Evolutionary conservation across 352 stramenopile species (phyloP), one percentile per base, ranked within the genome.

Genomic region (Phytophthora cactorum): DNA sequence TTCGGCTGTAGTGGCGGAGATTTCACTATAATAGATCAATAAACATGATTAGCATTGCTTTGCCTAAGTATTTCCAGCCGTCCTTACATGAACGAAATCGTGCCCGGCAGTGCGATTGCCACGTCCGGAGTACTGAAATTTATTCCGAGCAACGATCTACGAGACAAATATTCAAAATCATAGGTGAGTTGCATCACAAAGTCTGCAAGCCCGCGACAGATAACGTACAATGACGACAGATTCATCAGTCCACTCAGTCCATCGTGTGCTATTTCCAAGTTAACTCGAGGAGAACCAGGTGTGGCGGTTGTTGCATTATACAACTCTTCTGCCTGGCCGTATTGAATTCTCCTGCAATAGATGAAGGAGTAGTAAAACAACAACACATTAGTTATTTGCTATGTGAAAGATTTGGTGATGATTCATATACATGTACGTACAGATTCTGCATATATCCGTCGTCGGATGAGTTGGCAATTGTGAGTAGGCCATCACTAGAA

Each of bases 71-170:
- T 29, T 8, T 44, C 14, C 15, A 27, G 29, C 32, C 2, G 5
- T 7, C 5, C 49, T 43, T 55, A 44, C 49, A 55, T 22, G 22
- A 22, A 22, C 22, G 22, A 22, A 22, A 22, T 55, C 15, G 49
- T 28, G 31, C 44, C 49, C 9, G 49, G 49, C 0, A 55, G 32
- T 9, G 15, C 28, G 4, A 54, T 15, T 8, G 28, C 32, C 47
- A 54, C 29, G n/a, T 55, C 17, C n/a, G 29, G 49, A 44, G 49
- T 27, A n/a, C 49, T 55, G n/a, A 55, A 55, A 17, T 55, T 55
- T 29, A 44, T 53, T n/a, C 49, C 15, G 11, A 55, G 5, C 29
- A 55, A 29, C 3, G 49, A 31, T 29, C 31, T 55, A 8, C 29
- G 29, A 47, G 5, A 47, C 5, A 11, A 47, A 29, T 22, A 22